These are phyloP conservation scores for Nicotiana paniculata DNA, from an alignment of 257 asterid genomes.

Conservation along the genomic window DNA sequence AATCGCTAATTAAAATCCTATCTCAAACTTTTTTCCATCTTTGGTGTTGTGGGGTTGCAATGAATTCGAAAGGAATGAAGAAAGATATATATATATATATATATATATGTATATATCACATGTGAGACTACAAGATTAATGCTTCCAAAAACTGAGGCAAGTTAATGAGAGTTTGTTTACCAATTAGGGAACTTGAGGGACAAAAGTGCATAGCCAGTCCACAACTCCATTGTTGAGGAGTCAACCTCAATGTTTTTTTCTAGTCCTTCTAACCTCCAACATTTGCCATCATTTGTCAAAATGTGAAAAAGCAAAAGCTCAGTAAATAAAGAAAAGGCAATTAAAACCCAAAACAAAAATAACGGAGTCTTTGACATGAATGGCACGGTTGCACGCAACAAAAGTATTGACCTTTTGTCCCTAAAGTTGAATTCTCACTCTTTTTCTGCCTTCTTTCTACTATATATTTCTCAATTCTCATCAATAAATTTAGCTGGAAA, in stretches of 20 bases:
- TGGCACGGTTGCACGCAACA: conserved; percentile 66
- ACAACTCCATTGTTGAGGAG: conserved; percentile 55
- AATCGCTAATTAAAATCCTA: neutral
- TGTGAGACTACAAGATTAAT: conserved; percentile 31
- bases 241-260: conserved; percentile 63
- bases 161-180: conserved; percentile 41
- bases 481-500: neutral
- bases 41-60: neutral
- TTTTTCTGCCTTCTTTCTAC: neutral
- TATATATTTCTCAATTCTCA: neutral
- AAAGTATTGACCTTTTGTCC: conserved; percentile 39
- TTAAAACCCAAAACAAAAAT: neutral
- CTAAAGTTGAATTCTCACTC: conserved; percentile 18
- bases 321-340: neutral
- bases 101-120: conserved; percentile 12
- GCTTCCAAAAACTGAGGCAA: conserved; percentile 31
- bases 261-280: conserved; percentile 47
- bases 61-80: neutral
- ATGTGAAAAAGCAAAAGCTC: conserved; percentile 11
- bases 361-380: conserved; percentile 6
- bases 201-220: conserved; percentile 42
- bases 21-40: neutral
- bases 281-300: conserved; percentile 39
- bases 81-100: conserved; percentile 10
- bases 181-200: conserved; percentile 63